Conservation (phyloP, 2,329 filamentous ascomycete species). For the Alternaria brassicae region DNA sequence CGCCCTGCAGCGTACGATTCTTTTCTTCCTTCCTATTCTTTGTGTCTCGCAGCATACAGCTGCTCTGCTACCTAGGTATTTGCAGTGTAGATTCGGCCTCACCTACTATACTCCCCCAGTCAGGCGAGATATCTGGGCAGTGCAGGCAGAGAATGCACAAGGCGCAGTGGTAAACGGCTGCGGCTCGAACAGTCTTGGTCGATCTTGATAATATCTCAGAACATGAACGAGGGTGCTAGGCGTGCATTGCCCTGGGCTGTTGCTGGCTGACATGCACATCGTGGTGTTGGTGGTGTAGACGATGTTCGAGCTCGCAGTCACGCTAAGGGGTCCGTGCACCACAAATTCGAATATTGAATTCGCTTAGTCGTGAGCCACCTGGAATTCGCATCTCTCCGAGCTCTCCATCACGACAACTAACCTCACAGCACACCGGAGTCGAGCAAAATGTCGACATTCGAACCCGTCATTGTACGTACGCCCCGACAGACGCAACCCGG, state of each 20-base stretch:
- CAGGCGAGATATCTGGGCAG: too few relatives aligned
- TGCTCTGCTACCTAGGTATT: neutral
- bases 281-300: neutral
- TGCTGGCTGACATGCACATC: neutral
- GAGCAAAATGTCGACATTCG: slow-evolving; percentile 69
- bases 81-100: neutral
- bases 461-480: slow-evolving; percentile 68
- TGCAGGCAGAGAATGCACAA: neutral
- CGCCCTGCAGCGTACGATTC: neutral
- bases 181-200: too few relatives aligned
- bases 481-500: slow-evolving; percentile 24
- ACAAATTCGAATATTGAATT: slow-evolving; percentile 12
- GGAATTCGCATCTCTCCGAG: slow-evolving; percentile 21
- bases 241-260: neutral
- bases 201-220: neutral
- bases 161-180: neutral
- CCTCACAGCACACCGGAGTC: slow-evolving; percentile 43
- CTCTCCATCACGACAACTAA: slow-evolving; percentile 36
- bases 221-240: neutral
- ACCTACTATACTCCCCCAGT: neutral
- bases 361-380: slow-evolving; percentile 15
- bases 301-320: slow-evolving; percentile 3
- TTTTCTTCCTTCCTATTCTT: too few relatives aligned
- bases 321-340: slow-evolving; percentile 14
- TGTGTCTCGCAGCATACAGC: neutral